phyloP scores from a whole-genome alignment of 306 rosid species.

The Quercus dentata region DNA sequence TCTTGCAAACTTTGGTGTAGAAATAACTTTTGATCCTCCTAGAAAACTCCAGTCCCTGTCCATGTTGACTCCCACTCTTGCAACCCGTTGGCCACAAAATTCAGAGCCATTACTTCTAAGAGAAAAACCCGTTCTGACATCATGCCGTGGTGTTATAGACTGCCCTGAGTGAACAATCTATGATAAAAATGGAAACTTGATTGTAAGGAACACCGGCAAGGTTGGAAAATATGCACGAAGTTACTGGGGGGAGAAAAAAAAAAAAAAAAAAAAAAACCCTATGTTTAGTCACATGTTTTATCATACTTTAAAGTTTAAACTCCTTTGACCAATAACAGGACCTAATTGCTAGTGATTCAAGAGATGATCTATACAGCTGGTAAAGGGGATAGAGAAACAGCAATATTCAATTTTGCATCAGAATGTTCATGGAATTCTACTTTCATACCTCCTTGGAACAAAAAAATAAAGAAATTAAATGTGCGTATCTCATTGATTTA shows the following conservation, averaged over 20 bases:
- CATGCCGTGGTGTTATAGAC: conserved; percentile 29
- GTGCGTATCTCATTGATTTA: background rate
- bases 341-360: background rate
- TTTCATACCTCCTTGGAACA: background rate
- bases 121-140: conserved; percentile 33
- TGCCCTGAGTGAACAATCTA: conserved; percentile 45
- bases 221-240: conserved; percentile 9
- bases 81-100: conserved; percentile 28
- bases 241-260: background rate
- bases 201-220: conserved; percentile 8
- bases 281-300: background rate
- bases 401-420: background rate
- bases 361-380: background rate
- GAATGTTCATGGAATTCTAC: background rate
- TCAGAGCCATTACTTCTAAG: conserved; percentile 39
- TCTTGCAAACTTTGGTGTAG: conserved; percentile 50
- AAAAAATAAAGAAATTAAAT: background rate
- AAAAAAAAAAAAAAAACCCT: background rate
- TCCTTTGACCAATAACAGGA: conserved; percentile 2
- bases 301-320: background rate
- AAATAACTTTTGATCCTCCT: conserved; percentile 61
- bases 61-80: conserved; percentile 21
- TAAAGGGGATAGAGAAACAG: background rate
- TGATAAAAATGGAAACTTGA: conserved; percentile 25
- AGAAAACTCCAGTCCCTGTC: conserved; percentile 67